Percentiles rank a stretch among this genome's conserved stretches.
Evolutionary conservation across 305 asterid species (phyloP).

Genomic region (Fraxinus sp.): DNA sequence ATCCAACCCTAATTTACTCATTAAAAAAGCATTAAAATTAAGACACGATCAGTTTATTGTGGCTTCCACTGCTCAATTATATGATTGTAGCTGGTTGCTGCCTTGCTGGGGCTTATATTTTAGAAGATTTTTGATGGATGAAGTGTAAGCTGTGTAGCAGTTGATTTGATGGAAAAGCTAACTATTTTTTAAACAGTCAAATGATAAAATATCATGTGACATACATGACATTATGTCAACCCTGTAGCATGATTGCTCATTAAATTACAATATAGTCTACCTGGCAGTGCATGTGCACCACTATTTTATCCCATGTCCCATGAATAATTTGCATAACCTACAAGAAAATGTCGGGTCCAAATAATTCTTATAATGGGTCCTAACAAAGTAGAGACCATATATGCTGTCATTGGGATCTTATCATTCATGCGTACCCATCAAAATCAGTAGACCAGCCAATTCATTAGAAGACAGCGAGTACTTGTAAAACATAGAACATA

Average conservation of each 20-base stretch:
- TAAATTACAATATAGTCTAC: not conserved
- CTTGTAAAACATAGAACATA: not conserved
- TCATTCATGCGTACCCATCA: constrained; percentile 21
- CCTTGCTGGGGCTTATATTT: no score
- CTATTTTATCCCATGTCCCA: not conserved
- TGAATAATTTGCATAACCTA: not conserved
- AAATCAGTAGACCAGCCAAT: not conserved
- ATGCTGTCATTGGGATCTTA: not conserved
- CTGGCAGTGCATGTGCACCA: not conserved
- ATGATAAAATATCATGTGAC: no score
- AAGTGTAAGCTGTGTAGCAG: no score
- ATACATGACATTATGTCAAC: no score
- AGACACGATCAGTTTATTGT: not conserved
- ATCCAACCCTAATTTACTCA: not conserved
- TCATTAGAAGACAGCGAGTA: not conserved
- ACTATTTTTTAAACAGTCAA: no score
- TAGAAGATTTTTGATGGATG: no score
- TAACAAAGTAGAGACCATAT: not conserved
- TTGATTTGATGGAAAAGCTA: no score
- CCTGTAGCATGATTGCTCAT: no score
- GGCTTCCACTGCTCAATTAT: not conserved
- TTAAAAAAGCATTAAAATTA: no score
- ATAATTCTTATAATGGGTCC: not conserved
- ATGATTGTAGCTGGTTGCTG: no score
- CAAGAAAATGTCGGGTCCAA: not conserved